These are phyloP conservation scores for Solanum sparsipilum DNA, from an alignment of 257 asterid genomes.

Conservation along the genomic window DNA sequence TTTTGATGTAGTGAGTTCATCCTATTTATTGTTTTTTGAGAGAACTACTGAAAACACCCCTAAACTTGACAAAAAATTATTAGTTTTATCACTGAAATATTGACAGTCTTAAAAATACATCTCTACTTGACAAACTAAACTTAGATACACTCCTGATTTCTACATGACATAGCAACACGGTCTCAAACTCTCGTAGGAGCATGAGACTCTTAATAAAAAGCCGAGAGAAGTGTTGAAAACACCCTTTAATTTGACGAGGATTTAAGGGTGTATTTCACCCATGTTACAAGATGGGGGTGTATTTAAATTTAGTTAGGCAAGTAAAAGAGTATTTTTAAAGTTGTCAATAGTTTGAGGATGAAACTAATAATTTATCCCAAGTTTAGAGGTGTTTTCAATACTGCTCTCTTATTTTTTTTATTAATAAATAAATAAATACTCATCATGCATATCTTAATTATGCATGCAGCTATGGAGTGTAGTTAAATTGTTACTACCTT, in stretches of 20 bases:
- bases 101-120: not conserved
- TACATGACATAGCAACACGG: not conserved
- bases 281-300: too few species aligned
- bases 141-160: not conserved
- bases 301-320: not conserved
- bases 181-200: not conserved
- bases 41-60: not conserved
- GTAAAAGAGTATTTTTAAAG: too few species aligned
- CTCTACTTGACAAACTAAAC: not conserved
- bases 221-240: not conserved
- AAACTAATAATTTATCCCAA: not conserved
- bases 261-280: not conserved
- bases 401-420: not conserved
- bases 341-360: not conserved
- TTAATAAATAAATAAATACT: too few species aligned
- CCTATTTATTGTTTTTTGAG: not conserved
- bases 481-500: conserved; percentile 35
- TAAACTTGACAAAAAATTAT: not conserved
- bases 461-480: conserved; percentile 61
- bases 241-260: not conserved
- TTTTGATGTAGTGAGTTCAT: not conserved
- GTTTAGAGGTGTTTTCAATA: not conserved
- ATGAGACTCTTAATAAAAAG: not conserved
- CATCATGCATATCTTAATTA: not conserved
- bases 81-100: too few species aligned